Evolutionary conservation across 1,284 basidiomycete genomes (phyloP).

Genomic region (Rhodotorula sp.): DNA sequence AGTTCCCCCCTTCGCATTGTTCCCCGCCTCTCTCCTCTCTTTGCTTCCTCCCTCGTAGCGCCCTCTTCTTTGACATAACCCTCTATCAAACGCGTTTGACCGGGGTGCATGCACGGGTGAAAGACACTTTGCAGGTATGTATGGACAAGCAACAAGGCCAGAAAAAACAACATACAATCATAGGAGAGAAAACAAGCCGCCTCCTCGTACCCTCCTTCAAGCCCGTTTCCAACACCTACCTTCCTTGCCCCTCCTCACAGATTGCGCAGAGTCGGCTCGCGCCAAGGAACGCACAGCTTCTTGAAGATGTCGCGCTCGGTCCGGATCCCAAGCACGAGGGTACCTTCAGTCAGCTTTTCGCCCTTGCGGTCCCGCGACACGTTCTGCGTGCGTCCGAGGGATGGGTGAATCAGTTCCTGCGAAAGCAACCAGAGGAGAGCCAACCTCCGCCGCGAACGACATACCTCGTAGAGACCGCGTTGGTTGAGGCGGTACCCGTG

Average conservation of each 20-base stretch:
- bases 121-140: background rate
- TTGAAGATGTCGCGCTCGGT: slow-evolving; percentile 81
- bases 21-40: background rate
- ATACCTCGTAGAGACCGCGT: slow-evolving; percentile 64
- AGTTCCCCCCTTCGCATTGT: background rate
- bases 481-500: slow-evolving; percentile 84
- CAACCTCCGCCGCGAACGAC: background rate
- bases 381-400: slow-evolving; percentile 45
- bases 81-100: background rate
- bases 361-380: slow-evolving; percentile 50
- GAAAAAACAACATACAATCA: background rate
- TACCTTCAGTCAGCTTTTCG: slow-evolving; percentile 65
- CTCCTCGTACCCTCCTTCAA: background rate
- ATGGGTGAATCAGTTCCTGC: background rate
- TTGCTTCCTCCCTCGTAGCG: background rate
- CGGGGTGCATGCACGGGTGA: background rate
- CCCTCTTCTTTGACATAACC: too few species aligned
- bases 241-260: background rate
- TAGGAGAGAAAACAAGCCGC: background rate
- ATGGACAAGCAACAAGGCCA: slow-evolving; percentile 6
- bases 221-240: background rate
- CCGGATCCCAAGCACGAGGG: slow-evolving; percentile 49
- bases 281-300: slow-evolving; percentile 55
- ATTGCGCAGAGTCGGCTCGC: background rate
- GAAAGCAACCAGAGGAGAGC: slow-evolving; percentile 53